Base-by-base conservation (phyloP, 345 rosid species). In the Citrus trifoliata region DNA sequence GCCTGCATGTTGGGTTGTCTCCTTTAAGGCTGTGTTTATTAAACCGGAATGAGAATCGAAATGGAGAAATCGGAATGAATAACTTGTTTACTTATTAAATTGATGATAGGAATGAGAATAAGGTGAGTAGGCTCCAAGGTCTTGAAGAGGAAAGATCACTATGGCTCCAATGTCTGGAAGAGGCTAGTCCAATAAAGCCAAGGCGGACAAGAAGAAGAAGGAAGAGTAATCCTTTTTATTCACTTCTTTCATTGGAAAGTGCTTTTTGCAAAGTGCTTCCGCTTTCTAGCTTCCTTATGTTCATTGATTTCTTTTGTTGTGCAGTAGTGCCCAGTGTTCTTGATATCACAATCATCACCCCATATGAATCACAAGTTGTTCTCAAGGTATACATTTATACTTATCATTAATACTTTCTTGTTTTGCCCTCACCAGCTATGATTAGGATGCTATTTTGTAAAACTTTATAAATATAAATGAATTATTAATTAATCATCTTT, bases 101-200 rank as follows among this genome's bases (percentile, higher is more conserved):
- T 32, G 33, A 32, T 4, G 33, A 2, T 32, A 32, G 33, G 33
- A 4, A 32, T 32, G 33, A 3, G 33, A 32, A 32, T 32, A 4
- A 32, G 33, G 4, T 32, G 33, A 32, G 33, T 32, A 3, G 33
- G 33, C 33, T 32, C 2, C 33, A 32, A 2, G 4, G 33, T 32
- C 33, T 32, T 32, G 33, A 32, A 32, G 12, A 22, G 35, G 16
- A 42, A 48, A 73, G 22, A 60, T 10, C 22, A 51, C 1, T 4
- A 91, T 91, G 95, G 91, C 95, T 25, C 93, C 95, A 18, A 91
- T 80, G 78, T 82, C 93, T 12, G 84, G 93, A 30, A 87, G 83
- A 76, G 85, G 87, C 76, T 89, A 89, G 83, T 78, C 88, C 2
- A 85, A 74, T 35, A 89, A 80, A 77, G 78, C 83, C 8, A 89